Evolutionary conservation across 495 filamentous ascomycete genomes (phyloP), one percentile per base, ranked within the genome.

Genomic region (Cryomyces minteri): DNA sequence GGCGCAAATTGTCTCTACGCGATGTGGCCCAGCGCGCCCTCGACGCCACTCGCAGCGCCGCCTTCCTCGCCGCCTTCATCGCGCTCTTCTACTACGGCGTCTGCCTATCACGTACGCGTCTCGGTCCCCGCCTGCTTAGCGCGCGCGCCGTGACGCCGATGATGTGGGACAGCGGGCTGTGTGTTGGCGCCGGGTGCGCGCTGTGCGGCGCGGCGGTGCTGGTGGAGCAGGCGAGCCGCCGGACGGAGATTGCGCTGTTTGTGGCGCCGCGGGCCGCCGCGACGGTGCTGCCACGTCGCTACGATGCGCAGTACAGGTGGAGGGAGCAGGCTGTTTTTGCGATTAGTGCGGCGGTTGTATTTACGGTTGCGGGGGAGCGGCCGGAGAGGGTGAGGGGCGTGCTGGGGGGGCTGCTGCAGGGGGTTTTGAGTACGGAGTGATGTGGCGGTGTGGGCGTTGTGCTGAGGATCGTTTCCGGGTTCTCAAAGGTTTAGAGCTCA

Each of bases 201-300:
- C 60, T 87, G 40, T 93, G 88, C 54, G 88, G 88, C 4, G 85
- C 81, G 80, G 88, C 84, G 60, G 74, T 88, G 43, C 60, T 93
- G 45, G 56, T 86, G 33, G 88, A 94, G 63, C 71, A 72, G 31
- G 61, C 69, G 28, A 67, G 67, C 40, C 70, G 81, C 52, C 67
- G 85, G 43, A 78, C 82, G 56, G 88, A 94, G 50, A 65, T 94
- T 52, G 77, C 77, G 30, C 66, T 92, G 40, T 95, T 93, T 64
- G 85, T 95, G 49, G 79, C 79, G 46, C 88, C 88, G 1, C 68
- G 85, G 45, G 88, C 88, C 36, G 67, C 81, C 52, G 85, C 82
- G 12, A 82, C 79, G 25, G 57, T 87, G 43, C 61, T 93, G 28
- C 87, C 88, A 38, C 67, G 88, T 50, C 64, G 70, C 37, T 94